Evolutionary conservation across 129 eudicot genomes (phyloP).

Genomic region (Solidago caesia): DNA sequence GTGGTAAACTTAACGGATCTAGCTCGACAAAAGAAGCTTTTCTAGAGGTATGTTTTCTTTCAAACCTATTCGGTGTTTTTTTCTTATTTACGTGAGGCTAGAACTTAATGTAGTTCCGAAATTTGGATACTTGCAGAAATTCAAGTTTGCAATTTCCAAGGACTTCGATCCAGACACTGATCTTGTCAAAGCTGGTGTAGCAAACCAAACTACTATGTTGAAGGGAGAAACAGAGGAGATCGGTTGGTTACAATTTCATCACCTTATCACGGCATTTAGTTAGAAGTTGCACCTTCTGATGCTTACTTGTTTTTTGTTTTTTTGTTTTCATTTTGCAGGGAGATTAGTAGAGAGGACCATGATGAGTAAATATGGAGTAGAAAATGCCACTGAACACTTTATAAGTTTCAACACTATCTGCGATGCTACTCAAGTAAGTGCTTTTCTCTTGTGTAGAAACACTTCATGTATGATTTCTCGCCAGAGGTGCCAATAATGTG

Average conservation of each 20-base stretch:
- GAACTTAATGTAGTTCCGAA: neutral
- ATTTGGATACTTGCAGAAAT: conserved; percentile 54
- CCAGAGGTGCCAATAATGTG: neutral
- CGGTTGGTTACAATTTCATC: conserved; percentile 40
- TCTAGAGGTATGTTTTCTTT: conserved; percentile 52
- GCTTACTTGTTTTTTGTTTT: neutral
- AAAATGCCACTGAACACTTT: conserved; percentile 70
- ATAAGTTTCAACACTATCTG: conserved; percentile 89
- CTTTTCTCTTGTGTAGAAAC: neutral
- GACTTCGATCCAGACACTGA: conserved; percentile 91
- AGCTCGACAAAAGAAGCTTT: conserved; percentile 91
- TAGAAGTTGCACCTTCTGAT: conserved; percentile 8
- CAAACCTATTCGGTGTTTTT: neutral
- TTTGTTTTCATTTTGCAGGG: conserved; percentile 37
- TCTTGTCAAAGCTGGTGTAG: conserved; percentile 73
- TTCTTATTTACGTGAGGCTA: neutral
- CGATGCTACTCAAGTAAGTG: conserved; percentile 85
- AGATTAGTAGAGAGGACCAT: conserved; percentile 75
- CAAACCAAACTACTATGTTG: conserved; percentile 91
- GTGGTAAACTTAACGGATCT: conserved; percentile 79
- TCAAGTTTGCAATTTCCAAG: conserved; percentile 69
- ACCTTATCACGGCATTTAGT: neutral
- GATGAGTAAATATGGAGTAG: conserved; percentile 87
- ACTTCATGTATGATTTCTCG: neutral
- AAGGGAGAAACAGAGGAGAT: conserved; percentile 96